Evolutionary conservation across 345 rosid genomes (phyloP).

Genomic region (Eucalyptus curtisii): DNA sequence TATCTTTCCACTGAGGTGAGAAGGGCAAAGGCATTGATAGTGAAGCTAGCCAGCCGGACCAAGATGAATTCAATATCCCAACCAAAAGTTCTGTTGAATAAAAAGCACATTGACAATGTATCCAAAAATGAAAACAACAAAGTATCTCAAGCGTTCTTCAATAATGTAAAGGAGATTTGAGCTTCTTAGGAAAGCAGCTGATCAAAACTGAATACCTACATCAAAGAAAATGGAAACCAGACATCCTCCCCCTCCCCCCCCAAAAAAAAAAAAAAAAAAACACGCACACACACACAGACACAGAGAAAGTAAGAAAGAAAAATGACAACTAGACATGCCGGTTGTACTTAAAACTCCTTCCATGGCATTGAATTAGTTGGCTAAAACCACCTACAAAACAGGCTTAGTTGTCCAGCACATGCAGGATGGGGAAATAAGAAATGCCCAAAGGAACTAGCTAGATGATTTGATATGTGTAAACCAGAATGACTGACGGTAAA

Average conservation of each 20-base stretch:
- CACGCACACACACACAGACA: accelerated
- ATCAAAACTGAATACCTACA: not conserved
- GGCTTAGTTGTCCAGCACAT: not conserved
- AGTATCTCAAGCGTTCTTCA: not conserved
- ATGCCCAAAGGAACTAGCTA: not conserved
- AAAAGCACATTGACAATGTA: not conserved
- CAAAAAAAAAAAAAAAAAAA: not conserved
- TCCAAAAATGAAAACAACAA: not conserved
- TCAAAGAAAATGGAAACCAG: not conserved
- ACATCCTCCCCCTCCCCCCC: not conserved
- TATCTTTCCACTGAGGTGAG: constrained; percentile 86
- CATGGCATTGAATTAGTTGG: not conserved
- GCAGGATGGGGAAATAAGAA: not conserved
- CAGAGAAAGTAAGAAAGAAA: not conserved
- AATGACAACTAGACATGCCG: not conserved
- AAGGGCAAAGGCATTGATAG: constrained; percentile 56
- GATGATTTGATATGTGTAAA: not conserved
- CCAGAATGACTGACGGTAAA: not conserved
- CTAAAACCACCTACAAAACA: not conserved
- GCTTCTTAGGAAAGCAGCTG: not conserved
- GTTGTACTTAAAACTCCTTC: not conserved
- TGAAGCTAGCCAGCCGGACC: not conserved
- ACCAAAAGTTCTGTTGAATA: not conserved
- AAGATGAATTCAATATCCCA: not conserved
- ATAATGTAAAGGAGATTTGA: not conserved